phyloP scores from a whole-genome alignment of 2,329 filamentous ascomycete genomes.

The Nectriaceae sp. region DNA sequence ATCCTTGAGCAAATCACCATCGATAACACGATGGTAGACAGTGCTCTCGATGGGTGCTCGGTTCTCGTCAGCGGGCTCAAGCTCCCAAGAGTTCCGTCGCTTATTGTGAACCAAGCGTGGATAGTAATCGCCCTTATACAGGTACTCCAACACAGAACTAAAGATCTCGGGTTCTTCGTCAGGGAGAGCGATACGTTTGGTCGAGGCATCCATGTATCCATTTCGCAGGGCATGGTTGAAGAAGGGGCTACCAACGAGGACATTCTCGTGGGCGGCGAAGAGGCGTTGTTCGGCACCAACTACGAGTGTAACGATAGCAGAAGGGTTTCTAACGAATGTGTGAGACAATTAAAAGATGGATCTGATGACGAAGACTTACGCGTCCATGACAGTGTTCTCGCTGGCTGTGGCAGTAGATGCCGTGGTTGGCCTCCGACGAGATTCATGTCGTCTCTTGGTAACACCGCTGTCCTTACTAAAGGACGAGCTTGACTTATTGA shows the following conservation, averaged over 20 bases:
- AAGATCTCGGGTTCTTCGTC: slow-evolving; percentile 90
- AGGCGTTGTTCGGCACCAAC: slow-evolving; percentile 82
- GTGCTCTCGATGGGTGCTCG: slow-evolving; percentile 59
- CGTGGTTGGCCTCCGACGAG: slow-evolving; percentile 50
- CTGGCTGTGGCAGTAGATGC: slow-evolving; percentile 41
- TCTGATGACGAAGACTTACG: background rate
- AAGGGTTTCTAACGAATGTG: slow-evolving; percentile 47
- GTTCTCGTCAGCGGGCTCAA: slow-evolving; percentile 64
- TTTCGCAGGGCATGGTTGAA: slow-evolving; percentile 53
- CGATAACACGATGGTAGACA: slow-evolving; percentile 65
- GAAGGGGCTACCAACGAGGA: slow-evolving; percentile 77
- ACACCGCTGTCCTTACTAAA: slow-evolving; percentile 57
- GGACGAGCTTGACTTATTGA: slow-evolving; percentile 52
- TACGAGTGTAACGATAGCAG: slow-evolving; percentile 76
- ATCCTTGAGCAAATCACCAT: slow-evolving; percentile 77
- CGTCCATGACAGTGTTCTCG: slow-evolving; percentile 40
- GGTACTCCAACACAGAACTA: slow-evolving; percentile 84
- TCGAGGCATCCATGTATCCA: slow-evolving; percentile 35
- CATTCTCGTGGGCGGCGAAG: slow-evolving; percentile 88
- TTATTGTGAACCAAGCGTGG: slow-evolving; percentile 83
- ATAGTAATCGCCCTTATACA: slow-evolving; percentile 94
- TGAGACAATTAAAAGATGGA: slow-evolving; percentile 1
- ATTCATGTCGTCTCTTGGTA: slow-evolving; percentile 56
- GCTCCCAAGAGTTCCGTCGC: slow-evolving; percentile 75
- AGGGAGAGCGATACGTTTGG: slow-evolving; percentile 75